Evolutionary conservation across 441 rosid genomes (phyloP).

Genomic region (Erodium texanum): DNA sequence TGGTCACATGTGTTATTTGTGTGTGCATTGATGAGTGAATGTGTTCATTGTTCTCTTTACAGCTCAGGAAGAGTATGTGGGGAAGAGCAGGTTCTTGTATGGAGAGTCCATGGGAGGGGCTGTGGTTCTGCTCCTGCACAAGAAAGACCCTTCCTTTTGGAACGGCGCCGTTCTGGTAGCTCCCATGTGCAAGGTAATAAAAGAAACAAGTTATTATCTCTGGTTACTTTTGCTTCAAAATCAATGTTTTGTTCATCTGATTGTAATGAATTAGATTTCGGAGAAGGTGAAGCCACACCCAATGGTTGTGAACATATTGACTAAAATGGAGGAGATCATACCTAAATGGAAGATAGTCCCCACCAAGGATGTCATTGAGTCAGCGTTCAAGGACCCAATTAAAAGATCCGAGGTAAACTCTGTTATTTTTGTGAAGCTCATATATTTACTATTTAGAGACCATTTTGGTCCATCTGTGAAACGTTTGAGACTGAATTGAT

Average conservation of each 20-base stretch:
- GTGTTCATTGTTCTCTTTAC: conserved; percentile 8
- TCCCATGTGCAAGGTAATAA: conserved; percentile 94
- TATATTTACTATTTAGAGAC: too few relatives aligned
- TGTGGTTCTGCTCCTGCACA: conserved; percentile 70
- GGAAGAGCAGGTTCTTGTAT: conserved; percentile 66
- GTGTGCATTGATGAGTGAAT: background rate
- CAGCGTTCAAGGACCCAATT: conserved; percentile 71
- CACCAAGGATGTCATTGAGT: conserved; percentile 70
- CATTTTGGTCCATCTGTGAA: too few relatives aligned
- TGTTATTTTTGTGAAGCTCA: too few relatives aligned
- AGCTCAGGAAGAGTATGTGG: conserved; percentile 52
- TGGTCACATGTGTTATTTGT: background rate
- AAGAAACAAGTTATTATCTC: too few relatives aligned
- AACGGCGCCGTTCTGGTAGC: conserved; percentile 90
- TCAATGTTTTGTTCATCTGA: background rate
- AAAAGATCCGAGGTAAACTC: conserved; percentile 77
- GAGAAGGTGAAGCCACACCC: conserved; percentile 96
- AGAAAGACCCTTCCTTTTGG: conserved; percentile 68
- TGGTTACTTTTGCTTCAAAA: background rate
- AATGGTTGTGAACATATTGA: conserved; percentile 58
- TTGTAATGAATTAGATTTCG: conserved; percentile 45
- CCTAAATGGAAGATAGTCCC: conserved; percentile 99
- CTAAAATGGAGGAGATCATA: conserved; percentile 69
- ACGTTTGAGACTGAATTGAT: too few relatives aligned
- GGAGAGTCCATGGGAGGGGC: conserved; percentile 99